phyloP scores from a whole-genome alignment of 2,329 filamentous ascomycete genomes.

The Cladosporium sp. region DNA sequence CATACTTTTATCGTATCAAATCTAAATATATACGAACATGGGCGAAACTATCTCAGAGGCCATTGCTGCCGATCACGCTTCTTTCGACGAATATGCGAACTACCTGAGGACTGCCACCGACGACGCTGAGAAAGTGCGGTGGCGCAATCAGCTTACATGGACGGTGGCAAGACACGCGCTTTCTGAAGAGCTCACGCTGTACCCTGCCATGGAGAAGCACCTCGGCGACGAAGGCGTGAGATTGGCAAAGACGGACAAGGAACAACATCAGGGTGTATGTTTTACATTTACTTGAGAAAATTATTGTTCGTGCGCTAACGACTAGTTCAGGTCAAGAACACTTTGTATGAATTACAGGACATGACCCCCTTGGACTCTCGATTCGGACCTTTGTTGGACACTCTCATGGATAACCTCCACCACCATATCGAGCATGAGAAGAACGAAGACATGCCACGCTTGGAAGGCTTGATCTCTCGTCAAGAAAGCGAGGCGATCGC shows the following conservation, averaged over 20 bases:
- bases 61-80: slow-evolving; percentile 47
- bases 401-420: slow-evolving; percentile 26
- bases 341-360: slow-evolving; percentile 28
- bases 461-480: slow-evolving; percentile 26
- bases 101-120: slow-evolving; percentile 47
- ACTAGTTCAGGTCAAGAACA: slow-evolving; percentile 29
- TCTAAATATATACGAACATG: background rate
- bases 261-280: slow-evolving; percentile 34
- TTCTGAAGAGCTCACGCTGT: slow-evolving; percentile 51
- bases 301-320: background rate
- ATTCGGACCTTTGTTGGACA: slow-evolving; percentile 27
- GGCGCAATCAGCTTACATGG: slow-evolving; percentile 57
- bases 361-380: slow-evolving; percentile 26
- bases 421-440: slow-evolving; percentile 31
- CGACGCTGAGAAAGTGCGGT: slow-evolving; percentile 47
- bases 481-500: slow-evolving; percentile 27
- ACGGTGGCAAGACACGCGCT: slow-evolving; percentile 55
- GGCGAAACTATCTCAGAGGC: slow-evolving; percentile 37
- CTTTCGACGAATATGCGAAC: slow-evolving; percentile 48
- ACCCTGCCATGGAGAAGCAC: slow-evolving; percentile 43
- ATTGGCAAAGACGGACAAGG: slow-evolving; percentile 39
- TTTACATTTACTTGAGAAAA: background rate
- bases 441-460: slow-evolving; percentile 29
- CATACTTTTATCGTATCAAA: background rate
- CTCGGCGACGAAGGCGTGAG: slow-evolving; percentile 35